phyloP scores from a whole-genome alignment of 2,329 filamentous ascomycete genomes.

The Colletotrichum sp. region DNA sequence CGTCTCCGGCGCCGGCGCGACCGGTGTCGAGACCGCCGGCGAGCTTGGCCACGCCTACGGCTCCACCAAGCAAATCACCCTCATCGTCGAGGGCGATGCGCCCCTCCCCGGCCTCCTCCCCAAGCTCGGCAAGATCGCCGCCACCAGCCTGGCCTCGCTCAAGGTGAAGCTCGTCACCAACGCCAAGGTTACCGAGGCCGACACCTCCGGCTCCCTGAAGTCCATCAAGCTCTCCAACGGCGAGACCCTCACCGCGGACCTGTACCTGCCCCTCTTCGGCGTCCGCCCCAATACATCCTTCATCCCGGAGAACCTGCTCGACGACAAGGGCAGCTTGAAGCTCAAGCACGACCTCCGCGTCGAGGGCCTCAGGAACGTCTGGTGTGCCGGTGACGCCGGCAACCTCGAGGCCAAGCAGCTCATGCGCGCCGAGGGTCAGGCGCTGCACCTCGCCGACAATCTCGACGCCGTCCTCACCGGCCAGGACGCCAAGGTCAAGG shows the following conservation, averaged over 20 bases:
- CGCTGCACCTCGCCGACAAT: constrained; percentile 36
- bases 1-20: constrained; percentile 40
- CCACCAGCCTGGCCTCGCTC: constrained; percentile 44
- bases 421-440: constrained; percentile 34
- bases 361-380: constrained; percentile 25
- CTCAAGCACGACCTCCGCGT: constrained; percentile 27
- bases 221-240: constrained; percentile 36
- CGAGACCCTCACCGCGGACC: constrained; percentile 27
- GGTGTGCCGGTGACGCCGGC: constrained; percentile 30
- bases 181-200: constrained; percentile 37
- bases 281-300: constrained; percentile 30
- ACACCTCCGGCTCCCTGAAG: constrained; percentile 26
- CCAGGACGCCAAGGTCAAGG: constrained; percentile 12
- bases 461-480: constrained; percentile 28
- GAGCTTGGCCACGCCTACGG: constrained; percentile 38
- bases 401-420: constrained; percentile 25
- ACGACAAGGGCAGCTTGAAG: constrained; percentile 24
- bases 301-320: constrained; percentile 26
- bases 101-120: constrained; percentile 18
- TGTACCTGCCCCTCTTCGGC: constrained; percentile 33
- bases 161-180: constrained; percentile 45
- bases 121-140: constrained; percentile 40
- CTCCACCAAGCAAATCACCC: constrained; percentile 28
- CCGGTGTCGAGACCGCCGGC: constrained; percentile 41
- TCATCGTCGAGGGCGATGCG: constrained; percentile 17